phyloP scores from a whole-genome alignment of 352 stramenopile species.

The Blastocystis sp. region DNA sequence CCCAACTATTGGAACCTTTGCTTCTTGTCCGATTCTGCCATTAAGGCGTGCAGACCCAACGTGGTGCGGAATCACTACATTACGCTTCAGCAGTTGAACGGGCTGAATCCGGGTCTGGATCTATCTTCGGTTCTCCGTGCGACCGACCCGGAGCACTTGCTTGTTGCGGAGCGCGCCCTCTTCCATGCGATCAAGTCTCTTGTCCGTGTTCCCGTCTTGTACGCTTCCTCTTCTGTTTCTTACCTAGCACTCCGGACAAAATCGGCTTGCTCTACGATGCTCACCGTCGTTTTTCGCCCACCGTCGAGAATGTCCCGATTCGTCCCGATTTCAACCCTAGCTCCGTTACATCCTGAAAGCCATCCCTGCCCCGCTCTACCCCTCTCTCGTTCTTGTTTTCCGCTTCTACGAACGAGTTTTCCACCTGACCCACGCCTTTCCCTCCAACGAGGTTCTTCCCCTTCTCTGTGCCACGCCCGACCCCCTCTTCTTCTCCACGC shows the following conservation, averaged over 20 bases:
- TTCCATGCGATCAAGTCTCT: not conserved
- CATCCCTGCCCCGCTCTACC: too few relatives aligned
- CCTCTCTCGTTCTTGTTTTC: not conserved
- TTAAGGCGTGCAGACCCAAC: not conserved
- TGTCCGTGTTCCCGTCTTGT: not conserved
- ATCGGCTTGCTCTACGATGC: conserved; percentile 1
- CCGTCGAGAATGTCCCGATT: too few relatives aligned
- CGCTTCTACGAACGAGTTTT: not conserved
- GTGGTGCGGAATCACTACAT: conserved; percentile 14
- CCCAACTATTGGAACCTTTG: not conserved
- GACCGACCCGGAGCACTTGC: conserved; percentile 18
- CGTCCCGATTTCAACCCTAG: too few relatives aligned
- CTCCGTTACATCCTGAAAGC: too few relatives aligned
- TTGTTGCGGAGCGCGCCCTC: conserved; percentile 17
- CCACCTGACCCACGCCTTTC: not conserved
- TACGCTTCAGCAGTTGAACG: not conserved
- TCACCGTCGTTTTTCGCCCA: not conserved
- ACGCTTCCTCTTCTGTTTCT: not conserved
- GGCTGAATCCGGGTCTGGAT: not conserved
- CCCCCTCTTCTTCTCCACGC: not conserved
- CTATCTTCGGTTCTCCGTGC: conserved; percentile 24
- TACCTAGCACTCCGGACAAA: conserved; percentile 2
- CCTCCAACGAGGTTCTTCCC: not conserved
- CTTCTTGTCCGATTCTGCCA: not conserved
- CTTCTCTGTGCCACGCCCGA: conserved; percentile 26